Percentiles rank a stretch among this genome's conserved stretches.
These are phyloP conservation scores for Aurantiochytrium sp. DNA, from an alignment of 108 stramenopile species.

Conservation along the genomic window DNA sequence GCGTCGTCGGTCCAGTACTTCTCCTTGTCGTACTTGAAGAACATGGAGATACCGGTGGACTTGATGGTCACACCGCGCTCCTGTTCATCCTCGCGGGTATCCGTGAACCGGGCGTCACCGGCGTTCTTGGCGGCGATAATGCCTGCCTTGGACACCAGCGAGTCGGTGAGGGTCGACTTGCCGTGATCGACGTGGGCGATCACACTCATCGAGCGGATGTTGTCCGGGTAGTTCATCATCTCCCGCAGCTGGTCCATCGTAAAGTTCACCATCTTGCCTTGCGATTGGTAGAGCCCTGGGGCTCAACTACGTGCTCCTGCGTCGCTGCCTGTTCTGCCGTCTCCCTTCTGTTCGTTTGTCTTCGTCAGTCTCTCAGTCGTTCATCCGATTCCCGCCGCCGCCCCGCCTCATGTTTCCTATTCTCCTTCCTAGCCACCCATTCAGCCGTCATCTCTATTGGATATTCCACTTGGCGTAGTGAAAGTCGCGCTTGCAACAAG, in stretches of 20 bases:
- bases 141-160: constrained; percentile 99
- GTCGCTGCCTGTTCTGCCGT: background rate
- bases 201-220: constrained; percentile 99
- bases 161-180: constrained; percentile 99
- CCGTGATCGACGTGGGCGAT: constrained; percentile 99
- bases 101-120: constrained; percentile 98
- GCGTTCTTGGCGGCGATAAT: constrained; percentile 98
- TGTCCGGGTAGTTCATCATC: constrained; percentile 99
- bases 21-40: constrained; percentile 95
- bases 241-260: constrained; percentile 90
- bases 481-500: too few relatives aligned
- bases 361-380: background rate
- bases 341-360: background rate
- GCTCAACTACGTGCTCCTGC: background rate
- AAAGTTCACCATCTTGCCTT: constrained; percentile 84
- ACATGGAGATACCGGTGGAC: constrained; percentile 99
- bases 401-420: too few relatives aligned
- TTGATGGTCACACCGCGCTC: constrained; percentile 99
- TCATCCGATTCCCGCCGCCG: too few relatives aligned
- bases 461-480: too few relatives aligned
- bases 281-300: background rate
- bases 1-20: constrained; percentile 51
- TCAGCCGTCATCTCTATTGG: too few relatives aligned
- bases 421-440: too few relatives aligned
- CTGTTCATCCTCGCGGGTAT: constrained; percentile 99